These are phyloP conservation scores for Peniophora sp. DNA, from an alignment of 1,284 basidiomycete species.

Conservation along the genomic window DNA sequence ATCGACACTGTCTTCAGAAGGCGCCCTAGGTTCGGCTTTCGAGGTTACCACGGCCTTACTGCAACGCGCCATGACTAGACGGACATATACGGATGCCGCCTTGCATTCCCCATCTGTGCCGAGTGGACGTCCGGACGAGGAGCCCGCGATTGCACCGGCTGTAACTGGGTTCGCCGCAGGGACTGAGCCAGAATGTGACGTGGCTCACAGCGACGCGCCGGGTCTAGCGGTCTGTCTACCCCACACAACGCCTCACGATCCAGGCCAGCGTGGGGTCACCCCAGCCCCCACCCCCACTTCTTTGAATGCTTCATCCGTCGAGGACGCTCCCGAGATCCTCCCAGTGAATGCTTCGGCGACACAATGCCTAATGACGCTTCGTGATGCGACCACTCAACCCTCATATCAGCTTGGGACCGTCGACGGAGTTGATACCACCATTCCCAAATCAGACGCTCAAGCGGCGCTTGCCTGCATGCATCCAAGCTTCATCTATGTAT, in stretches of 20 bases:
- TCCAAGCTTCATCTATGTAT: constrained; percentile 12
- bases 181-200: too few species aligned
- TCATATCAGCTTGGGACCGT: too few species aligned
- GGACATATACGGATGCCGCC: constrained; percentile 16
- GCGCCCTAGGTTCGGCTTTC: constrained; percentile 32
- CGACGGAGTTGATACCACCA: constrained; percentile 26
- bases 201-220: too few species aligned
- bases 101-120: constrained; percentile 10
- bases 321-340: too few species aligned
- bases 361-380: too few species aligned
- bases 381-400: too few species aligned
- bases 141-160: constrained; percentile 45
- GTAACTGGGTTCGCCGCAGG: too few species aligned
- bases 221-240: too few species aligned
- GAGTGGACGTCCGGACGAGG: neutral
- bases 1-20: constrained; percentile 18
- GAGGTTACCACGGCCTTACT: constrained; percentile 39
- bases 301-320: too few species aligned
- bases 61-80: constrained; percentile 21
- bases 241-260: neutral
- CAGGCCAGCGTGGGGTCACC: too few species aligned
- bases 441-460: constrained; percentile 15
- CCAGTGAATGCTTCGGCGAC: too few species aligned
- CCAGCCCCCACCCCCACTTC: too few species aligned
- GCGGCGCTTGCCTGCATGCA: constrained; percentile 16